These are phyloP conservation scores for Dinochytrium kinnereticum DNA, from an alignment of 371 early-diverging fungal genomes.

Conservation along the genomic window DNA sequence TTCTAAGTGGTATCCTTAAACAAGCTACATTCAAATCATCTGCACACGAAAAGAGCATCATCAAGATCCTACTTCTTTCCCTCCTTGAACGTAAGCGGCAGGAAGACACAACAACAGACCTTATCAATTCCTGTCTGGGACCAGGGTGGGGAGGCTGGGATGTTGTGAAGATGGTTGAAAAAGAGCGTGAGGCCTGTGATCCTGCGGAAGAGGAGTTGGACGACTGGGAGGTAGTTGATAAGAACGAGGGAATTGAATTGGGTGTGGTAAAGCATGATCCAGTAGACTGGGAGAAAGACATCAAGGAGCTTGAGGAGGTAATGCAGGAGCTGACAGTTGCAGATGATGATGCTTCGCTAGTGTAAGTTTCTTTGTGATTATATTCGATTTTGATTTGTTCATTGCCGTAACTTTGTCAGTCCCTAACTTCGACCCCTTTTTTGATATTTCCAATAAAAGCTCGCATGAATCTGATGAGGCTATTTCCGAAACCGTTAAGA, in stretches of 20 bases:
- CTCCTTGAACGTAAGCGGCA: constrained; percentile 35
- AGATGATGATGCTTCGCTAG: too few species aligned
- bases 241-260: background rate
- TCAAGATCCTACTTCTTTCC: constrained; percentile 43
- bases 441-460: too few species aligned
- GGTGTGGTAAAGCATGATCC: too few species aligned
- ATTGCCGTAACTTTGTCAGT: too few species aligned
- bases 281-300: background rate
- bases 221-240: background rate
- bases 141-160: constrained; percentile 16
- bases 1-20: background rate
- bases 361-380: too few species aligned
- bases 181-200: too few species aligned
- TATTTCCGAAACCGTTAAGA: too few species aligned
- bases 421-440: too few species aligned
- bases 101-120: constrained; percentile 2
- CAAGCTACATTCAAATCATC: constrained; percentile 52
- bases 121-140: background rate
- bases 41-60: constrained; percentile 52
- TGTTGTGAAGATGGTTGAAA: constrained; percentile 16
- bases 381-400: too few species aligned
- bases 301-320: background rate
- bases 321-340: too few species aligned
- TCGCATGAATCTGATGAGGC: too few species aligned
- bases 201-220: too few species aligned